Conservation (phyloP, 176 grass and related monocot genomes). For the Saccharum spontaneum region DNA sequence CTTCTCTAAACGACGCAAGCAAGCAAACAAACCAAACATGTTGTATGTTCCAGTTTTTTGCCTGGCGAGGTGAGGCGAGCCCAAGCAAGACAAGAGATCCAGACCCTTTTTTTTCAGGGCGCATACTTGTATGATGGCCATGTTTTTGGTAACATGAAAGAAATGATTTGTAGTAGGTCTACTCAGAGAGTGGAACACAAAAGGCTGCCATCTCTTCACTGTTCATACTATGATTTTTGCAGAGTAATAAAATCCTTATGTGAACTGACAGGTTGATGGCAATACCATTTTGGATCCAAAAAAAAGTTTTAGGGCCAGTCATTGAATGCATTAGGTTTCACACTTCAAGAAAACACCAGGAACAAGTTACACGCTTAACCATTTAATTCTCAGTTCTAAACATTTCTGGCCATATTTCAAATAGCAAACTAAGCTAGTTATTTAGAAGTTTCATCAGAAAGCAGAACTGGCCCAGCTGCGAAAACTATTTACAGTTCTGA, state of each 20-base stretch:
- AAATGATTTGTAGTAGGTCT: neutral
- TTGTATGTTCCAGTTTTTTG: neutral
- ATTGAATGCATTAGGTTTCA: neutral
- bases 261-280: neutral
- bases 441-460: constrained; percentile 7
- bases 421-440: constrained; percentile 5
- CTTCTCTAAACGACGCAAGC: neutral
- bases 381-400: constrained; percentile 3
- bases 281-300: neutral
- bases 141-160: neutral
- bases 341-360: neutral
- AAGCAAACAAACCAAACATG: neutral
- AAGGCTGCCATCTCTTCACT: neutral
- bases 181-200: neutral
- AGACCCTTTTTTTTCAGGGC: neutral
- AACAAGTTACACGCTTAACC: neutral
- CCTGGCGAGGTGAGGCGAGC: neutral
- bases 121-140: neutral
- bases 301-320: neutral
- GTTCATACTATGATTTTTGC: neutral
- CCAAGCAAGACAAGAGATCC: neutral
- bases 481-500: neutral
- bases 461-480: neutral
- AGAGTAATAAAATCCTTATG: neutral
- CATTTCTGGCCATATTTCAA: neutral